Conservation (phyloP, 768 basidiomycete species). For the Podaxis pistillaris region DNA sequence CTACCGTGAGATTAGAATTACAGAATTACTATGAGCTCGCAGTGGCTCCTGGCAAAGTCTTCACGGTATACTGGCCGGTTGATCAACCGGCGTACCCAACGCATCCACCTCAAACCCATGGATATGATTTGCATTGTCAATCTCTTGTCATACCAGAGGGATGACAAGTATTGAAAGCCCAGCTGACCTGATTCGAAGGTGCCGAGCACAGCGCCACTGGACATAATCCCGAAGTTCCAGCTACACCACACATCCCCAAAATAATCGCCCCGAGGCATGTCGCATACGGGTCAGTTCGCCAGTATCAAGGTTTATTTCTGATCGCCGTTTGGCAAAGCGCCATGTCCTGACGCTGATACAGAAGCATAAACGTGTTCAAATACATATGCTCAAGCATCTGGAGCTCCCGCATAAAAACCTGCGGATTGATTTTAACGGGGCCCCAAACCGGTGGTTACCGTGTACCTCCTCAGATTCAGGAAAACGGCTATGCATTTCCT, state of each 20-base stretch:
- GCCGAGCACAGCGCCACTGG: background rate
- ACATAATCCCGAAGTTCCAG: constrained; percentile 7
- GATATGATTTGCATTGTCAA: too few species aligned
- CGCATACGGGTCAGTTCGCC: background rate
- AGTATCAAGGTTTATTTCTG: background rate
- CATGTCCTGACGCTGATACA: too few species aligned
- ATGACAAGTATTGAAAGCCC: too few species aligned
- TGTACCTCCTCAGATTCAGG: background rate
- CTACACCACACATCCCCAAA: background rate
- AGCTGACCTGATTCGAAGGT: background rate
- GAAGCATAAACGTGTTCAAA: background rate
- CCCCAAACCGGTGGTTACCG: too few species aligned
- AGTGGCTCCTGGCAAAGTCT: too few species aligned
- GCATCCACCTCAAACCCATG: too few species aligned
- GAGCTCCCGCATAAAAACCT: background rate
- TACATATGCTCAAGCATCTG: background rate
- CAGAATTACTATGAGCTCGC: too few species aligned
- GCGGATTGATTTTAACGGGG: too few species aligned
- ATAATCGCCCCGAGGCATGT: background rate
- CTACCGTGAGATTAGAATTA: too few species aligned
- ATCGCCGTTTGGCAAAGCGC: background rate
- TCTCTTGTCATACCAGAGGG: too few species aligned
- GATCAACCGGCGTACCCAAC: too few species aligned
- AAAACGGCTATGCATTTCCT: background rate
- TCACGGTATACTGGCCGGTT: too few species aligned